Base-by-base conservation (phyloP, 768 basidiomycete genomes). In the Pholiota conissans region DNA sequence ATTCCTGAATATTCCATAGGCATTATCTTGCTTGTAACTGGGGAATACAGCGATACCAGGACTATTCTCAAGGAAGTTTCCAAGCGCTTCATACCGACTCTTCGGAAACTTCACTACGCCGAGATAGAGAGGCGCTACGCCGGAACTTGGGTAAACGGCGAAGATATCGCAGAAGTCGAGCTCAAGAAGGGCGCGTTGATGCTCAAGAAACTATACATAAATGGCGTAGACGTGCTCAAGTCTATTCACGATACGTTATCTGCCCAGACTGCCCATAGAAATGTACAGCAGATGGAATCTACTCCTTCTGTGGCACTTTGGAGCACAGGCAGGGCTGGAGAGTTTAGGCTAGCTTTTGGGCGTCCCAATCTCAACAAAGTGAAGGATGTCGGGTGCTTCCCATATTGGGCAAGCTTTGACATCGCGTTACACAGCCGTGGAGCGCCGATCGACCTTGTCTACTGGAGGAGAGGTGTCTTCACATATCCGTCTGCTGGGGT, bases 1-100 rank as follows among this genome's bases (percentile, higher is more conserved):
- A 67, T 76, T 56, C 75, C 75, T 14, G 72, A 73, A 32, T 72
- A 69, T 51, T 74, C 75, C 1, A 76, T 77, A 27, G 78, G 78
- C 0, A 69, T 79, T 35, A 70, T 79, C 26, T 70, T 77, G 0
- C 72, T 80, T 24, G 59, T 74, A 34, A 76, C 77, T 0, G 78
- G 78, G 16, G 68, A 67, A 10, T 73, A 72, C 32, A 58, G 62
- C 14, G 72, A 75, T 48, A 65, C 73, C 8, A 57, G 57, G 20
- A 61, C 56, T 20, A 62, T 79, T 39, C 71, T 74, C 0, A 67
- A 63, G 14, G 67, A 78, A 39, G 67, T 70, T 13, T 66, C 69
- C 4, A 66, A 65, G 32, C 66, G 64, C 37, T 67, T 76, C 55
- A 72, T 78, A 50, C 69, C 70, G 0, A 71, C 70, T 2, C 70